These are phyloP conservation scores for Xylaria sp. DNA, from an alignment of 2,329 filamentous ascomycete species.

Conservation along the genomic window DNA sequence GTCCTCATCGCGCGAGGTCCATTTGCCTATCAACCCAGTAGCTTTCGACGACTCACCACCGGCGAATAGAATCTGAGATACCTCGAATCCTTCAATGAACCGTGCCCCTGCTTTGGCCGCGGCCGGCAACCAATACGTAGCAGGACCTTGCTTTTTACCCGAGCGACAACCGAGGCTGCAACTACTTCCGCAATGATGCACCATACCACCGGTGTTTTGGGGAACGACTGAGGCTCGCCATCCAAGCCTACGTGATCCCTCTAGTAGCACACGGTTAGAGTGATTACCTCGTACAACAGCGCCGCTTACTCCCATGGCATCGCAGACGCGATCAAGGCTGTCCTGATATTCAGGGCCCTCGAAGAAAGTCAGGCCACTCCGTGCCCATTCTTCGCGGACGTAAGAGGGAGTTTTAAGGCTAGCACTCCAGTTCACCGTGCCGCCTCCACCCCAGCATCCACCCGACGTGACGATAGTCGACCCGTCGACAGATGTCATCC, in stretches of 20 bases:
- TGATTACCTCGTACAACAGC: conserved; percentile 77
- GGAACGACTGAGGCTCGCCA: conserved; percentile 76
- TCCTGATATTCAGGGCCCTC: conserved; percentile 77
- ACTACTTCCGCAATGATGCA: conserved; percentile 78
- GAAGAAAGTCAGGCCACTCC: conserved; percentile 76
- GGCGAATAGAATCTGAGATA: conserved; percentile 67
- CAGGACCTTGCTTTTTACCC: conserved; percentile 81
- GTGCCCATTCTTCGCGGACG: conserved; percentile 85
- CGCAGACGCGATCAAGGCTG: conserved; percentile 82
- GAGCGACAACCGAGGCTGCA: conserved; percentile 71
- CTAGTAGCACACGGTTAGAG: conserved; percentile 76
- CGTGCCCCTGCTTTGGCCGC: conserved; percentile 79
- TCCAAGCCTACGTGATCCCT: conserved; percentile 78
- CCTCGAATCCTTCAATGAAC: conserved; percentile 86
- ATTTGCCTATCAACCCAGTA: conserved; percentile 6
- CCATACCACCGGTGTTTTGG: conserved; percentile 79
- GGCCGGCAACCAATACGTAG: conserved; percentile 80
- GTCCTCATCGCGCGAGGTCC: conserved; percentile 17
- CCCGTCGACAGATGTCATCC: conserved; percentile 65
- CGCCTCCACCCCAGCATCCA: conserved; percentile 84
- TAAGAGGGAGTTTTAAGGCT: conserved; percentile 74
- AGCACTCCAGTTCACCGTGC: conserved; percentile 87
- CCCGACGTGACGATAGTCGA: conserved; percentile 73
- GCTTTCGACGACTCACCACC: not conserved
- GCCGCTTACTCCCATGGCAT: conserved; percentile 78